These are phyloP conservation scores for Botrytis fabae DNA, from an alignment of 2,329 filamentous ascomycete species.

Conservation along the genomic window DNA sequence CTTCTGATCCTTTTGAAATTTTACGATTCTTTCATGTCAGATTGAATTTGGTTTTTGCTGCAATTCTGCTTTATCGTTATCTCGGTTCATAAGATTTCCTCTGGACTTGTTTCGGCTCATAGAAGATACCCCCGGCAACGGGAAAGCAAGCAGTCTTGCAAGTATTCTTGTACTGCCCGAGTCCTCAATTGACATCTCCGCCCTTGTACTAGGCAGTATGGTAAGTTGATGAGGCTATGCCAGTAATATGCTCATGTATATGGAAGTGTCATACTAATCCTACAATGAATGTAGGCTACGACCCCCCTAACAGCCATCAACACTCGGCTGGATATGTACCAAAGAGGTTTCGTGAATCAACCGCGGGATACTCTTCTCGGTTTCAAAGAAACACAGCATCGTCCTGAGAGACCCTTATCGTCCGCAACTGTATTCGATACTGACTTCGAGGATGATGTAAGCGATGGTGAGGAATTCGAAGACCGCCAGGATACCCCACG, in stretches of 20 bases:
- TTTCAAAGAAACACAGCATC: conserved; percentile 49
- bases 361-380: conserved; percentile 62
- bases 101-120: conserved; percentile 7
- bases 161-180: conserved; percentile 18
- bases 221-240: conserved; percentile 9
- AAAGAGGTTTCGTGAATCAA: conserved; percentile 42
- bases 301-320: conserved; percentile 37
- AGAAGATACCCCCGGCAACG: conserved; percentile 22
- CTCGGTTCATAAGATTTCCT: conserved; percentile 22
- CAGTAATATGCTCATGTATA: neutral
- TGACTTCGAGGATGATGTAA: conserved; percentile 64
- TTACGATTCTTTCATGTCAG: conserved; percentile 7
- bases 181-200: conserved; percentile 13
- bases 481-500: conserved; percentile 7
- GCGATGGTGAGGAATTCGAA: conserved; percentile 48
- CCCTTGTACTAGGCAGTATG: conserved; percentile 12
- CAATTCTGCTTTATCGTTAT: conserved; percentile 30
- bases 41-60: neutral
- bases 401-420: conserved; percentile 54
- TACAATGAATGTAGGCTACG: conserved; percentile 30
- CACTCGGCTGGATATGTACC: conserved; percentile 46
- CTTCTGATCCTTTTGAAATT: conserved; percentile 34
- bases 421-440: conserved; percentile 77
- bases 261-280: conserved; percentile 29
- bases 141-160: conserved; percentile 24